Conservation (phyloP, 495 filamentous ascomycete genomes). For the Talaromyces liani region DNA sequence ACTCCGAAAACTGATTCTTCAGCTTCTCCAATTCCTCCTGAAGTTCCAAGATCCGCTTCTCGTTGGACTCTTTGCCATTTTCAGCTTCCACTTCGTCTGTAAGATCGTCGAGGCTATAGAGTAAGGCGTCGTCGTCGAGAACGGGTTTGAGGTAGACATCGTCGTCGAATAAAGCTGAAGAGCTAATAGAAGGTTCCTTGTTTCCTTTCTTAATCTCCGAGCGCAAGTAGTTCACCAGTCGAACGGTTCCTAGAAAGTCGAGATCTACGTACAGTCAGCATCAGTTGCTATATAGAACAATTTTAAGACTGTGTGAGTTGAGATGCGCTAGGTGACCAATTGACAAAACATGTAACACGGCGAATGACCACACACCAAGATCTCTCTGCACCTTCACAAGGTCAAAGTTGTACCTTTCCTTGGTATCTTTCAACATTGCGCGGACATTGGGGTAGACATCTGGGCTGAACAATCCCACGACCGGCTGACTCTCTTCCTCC, state of each 20-base stretch:
- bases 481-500: constrained; percentile 55
- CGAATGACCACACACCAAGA: constrained; percentile 43
- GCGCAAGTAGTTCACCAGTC: constrained; percentile 78
- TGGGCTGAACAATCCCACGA: constrained; percentile 66
- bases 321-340: neutral
- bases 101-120: constrained; percentile 78
- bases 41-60: constrained; percentile 56
- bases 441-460: constrained; percentile 55
- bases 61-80: constrained; percentile 21
- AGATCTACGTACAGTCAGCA: constrained; percentile 38
- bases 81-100: constrained; percentile 28
- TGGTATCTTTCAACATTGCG: constrained; percentile 67
- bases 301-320: neutral
- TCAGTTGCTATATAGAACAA: neutral
- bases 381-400: constrained; percentile 56
- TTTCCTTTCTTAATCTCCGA: constrained; percentile 45
- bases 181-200: constrained; percentile 45
- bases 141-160: constrained; percentile 76
- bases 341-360: neutral
- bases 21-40: constrained; percentile 60
- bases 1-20: constrained; percentile 62
- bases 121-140: constrained; percentile 81
- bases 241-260: constrained; percentile 77
- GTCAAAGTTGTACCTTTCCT: constrained; percentile 65
- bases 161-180: constrained; percentile 53